phyloP scores from a whole-genome alignment of 306 rosid species.

The Lathyrus tuberosus region DNA sequence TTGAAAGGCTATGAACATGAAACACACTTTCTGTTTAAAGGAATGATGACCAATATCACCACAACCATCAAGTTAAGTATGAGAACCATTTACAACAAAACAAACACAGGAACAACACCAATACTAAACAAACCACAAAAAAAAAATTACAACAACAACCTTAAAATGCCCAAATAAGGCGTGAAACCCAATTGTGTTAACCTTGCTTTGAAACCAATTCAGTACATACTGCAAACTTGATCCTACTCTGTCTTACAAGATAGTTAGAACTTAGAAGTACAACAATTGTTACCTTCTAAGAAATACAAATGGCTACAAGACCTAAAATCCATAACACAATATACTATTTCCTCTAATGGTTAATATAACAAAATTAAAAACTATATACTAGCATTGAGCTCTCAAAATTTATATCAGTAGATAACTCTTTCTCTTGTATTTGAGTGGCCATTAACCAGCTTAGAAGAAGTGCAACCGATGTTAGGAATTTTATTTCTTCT shows the following conservation, averaged over 20 bases:
- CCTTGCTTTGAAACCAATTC: not conserved
- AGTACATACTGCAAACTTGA: not conserved
- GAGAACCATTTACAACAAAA: no score
- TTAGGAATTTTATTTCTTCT: slow-evolving; percentile 65
- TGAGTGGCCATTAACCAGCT: slow-evolving; percentile 55
- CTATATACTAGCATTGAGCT: not conserved
- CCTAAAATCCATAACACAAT: not conserved
- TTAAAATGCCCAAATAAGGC: not conserved
- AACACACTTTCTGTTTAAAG: no score
- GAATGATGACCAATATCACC: no score
- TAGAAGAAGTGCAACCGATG: slow-evolving; percentile 44
- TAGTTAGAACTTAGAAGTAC: slow-evolving; percentile 22
- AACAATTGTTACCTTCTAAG: slow-evolving; percentile 6
- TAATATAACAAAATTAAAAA: slow-evolving; percentile 5
- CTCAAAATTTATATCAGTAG: slow-evolving; percentile 26
- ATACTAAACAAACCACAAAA: no score
- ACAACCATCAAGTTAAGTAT: no score
- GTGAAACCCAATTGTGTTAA: not conserved
- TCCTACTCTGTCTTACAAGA: not conserved
- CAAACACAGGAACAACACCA: no score
- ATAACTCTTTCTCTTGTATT: slow-evolving; percentile 40
- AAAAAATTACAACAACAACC: no score
- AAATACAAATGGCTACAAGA: slow-evolving; percentile 13
- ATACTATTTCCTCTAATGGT: slow-evolving; percentile 3
- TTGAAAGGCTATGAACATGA: no score